A percentile compares a stretch with the other conserved stretches of the same genome.
phyloP scores from a whole-genome alignment of 192 early-diverging fungal genomes.

The Thamnidium elegans region DNA sequence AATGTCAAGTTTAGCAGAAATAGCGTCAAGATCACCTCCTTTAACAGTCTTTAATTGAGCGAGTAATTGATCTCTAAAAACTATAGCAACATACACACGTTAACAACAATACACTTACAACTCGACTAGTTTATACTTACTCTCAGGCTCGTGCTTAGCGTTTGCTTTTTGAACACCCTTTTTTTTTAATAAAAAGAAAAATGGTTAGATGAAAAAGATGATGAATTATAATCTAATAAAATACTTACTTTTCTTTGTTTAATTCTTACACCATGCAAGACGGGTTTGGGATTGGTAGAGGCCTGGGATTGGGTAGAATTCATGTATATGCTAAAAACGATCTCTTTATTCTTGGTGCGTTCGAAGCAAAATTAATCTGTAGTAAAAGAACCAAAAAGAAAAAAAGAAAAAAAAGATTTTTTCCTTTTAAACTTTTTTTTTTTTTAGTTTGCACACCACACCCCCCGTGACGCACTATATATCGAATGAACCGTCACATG shows the following conservation, averaged over 20 bases:
- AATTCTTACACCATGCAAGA: constrained; percentile 68
- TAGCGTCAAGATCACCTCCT: constrained; percentile 68
- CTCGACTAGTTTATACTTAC: constrained; percentile 34
- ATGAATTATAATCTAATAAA: neutral
- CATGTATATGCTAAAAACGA: constrained; percentile 35
- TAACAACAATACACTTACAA: no score
- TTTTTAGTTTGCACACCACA: no score
- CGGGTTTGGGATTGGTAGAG: constrained; percentile 43
- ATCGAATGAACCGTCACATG: no score
- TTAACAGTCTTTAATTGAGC: constrained; percentile 42
- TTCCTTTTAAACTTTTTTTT: neutral
- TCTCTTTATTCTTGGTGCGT: constrained; percentile 18
- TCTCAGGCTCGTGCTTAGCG: constrained; percentile 62
- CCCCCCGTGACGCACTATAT: neutral
- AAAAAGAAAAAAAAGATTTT: constrained; percentile 5
- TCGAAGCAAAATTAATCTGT: constrained; percentile 9
- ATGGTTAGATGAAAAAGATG: neutral
- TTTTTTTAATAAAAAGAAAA: neutral
- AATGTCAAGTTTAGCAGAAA: constrained; percentile 72
- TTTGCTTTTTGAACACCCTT: constrained; percentile 65
- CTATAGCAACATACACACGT: constrained; percentile 22
- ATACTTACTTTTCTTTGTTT: constrained; percentile 59
- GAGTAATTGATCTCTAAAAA: constrained; percentile 61
- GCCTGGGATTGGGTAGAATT: constrained; percentile 48
- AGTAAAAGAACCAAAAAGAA: neutral